These are phyloP conservation scores for Acanthamoeba castellanii DNA, from an alignment of 208 protist species.

Conservation along the genomic window DNA sequence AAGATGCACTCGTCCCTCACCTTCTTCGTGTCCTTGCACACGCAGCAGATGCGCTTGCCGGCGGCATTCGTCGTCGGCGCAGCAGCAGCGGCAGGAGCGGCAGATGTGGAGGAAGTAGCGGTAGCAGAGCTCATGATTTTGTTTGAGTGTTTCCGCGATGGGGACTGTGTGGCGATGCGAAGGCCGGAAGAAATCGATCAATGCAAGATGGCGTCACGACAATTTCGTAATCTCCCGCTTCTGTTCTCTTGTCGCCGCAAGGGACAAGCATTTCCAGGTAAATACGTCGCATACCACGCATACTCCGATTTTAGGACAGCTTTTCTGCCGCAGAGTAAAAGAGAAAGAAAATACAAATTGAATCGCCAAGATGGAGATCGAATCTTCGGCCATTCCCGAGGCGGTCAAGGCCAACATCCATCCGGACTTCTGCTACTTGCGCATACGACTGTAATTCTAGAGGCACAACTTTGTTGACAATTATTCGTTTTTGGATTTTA, in stretches of 20 bases:
- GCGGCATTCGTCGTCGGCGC: neutral
- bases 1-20: slow-evolving; percentile 65
- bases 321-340: neutral
- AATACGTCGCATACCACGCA: neutral
- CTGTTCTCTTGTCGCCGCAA: neutral
- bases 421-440: neutral
- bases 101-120: neutral
- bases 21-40: slow-evolving; percentile 70
- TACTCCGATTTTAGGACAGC: neutral
- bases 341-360: neutral
- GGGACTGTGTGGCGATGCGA: too few species aligned
- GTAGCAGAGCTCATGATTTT: neutral
- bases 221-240: neutral
- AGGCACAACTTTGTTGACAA: too few species aligned
- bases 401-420: neutral
- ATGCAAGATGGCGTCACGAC: neutral
- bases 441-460: neutral
- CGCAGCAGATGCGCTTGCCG: slow-evolving; percentile 48
- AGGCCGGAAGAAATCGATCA: neutral
- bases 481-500: neutral
- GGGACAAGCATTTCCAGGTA: neutral
- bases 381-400: neutral
- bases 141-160: neutral
- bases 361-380: neutral
- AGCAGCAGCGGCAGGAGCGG: neutral